Base-by-base conservation (phyloP, 2,329 filamentous ascomycete genomes). In the Talaromyces atroroseus region DNA sequence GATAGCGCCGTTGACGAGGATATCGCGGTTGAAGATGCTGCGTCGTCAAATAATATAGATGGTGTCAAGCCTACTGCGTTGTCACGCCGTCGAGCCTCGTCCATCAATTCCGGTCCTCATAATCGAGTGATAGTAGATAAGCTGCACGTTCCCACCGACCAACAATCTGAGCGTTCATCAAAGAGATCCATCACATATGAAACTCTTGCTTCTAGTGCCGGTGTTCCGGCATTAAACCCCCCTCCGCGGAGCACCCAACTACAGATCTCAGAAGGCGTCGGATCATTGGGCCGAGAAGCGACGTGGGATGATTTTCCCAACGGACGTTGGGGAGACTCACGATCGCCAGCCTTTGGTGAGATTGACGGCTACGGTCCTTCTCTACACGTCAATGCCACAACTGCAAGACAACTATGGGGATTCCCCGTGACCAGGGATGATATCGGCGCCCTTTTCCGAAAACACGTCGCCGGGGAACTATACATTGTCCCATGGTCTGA, bases 261-360 rank as follows among this genome's bases (percentile, higher is more conserved):
- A 10, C 90, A 92, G 26, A 96, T 96, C 57, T 96, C 92, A 0
- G 92, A 97, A 75, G 92, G 94, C 5, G 88, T 96, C 66, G 94
- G 92, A 23, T 82, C 88, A 3, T 79, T 96, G 6, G 94, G 92
- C 11, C 83, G 94, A 50, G 92, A 97, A 78, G 94, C 94, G 34
- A 99, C 94, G 0, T 99, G 94, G 94, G 94, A 99, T 66, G 94
- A 99, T 66, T 99, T 91, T 72, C 92, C 92, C 61, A 97, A 97
- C 76, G 94, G 92, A 26, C 84, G 92, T 55, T 97, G 92, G 85
- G 92, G 92, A 68, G 92, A 96, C 66, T 89, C 92, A 4, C 84
- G 92, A 52, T 96, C 91, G 2, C 91, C 91, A 1, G 92, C 92
- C 0, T 97, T 95, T 68, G 92, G 92, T 65, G 91, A 96, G 72